Base-by-base conservation (phyloP, 345 rosid genomes). In the Dovyalis caffra region DNA sequence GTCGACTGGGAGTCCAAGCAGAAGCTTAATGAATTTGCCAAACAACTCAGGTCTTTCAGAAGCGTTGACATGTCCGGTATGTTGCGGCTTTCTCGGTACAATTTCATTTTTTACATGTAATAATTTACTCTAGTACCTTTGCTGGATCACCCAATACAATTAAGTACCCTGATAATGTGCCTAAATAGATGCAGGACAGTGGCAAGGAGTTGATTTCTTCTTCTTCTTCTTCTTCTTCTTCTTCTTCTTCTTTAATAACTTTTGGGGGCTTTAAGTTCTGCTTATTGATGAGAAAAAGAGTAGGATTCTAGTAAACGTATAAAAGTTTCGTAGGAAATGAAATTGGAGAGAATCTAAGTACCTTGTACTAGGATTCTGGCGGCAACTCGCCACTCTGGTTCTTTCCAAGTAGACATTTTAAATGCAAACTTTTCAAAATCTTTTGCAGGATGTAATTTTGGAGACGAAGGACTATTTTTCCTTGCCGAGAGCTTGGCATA, bases 41-140 rank as follows among this genome's bases (percentile, higher is more conserved):
- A 87, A 81, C 92, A 91, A 79, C 92, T 95, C 8, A 84, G 94
- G 84, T 51, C 89, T 5, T 95, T 90, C 76, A 80, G 90, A 78
- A 80, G 83, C 71, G 95, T 92, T 82, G 99, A 95, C 91, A 89
- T 95, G 95, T 88, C 99, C 86, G 99, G 99, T 92, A 86, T 67
- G 78, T 72, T 72, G 62, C 31, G 49, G 49, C 58, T 77, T 8
- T 28, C 6, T n/a, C 35, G 21, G 35, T 31, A 21, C 14, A n/a
- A 28, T 61, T 61, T 60, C 14, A 2, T 43, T 43, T 38, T 40
- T 40, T 3, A 4, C 47, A 43, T 43, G 11, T 14, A 14, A 3
- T 43, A 43, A 43, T 43, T 18, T 43, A 43, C 3, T 18, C 15
- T 43, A 5, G 15, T 43, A 43, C 18, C 18, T 14, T 37, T 37